These are phyloP conservation scores for Neoboletus brunneissimus DNA, from an alignment of 768 basidiomycete genomes.

Conservation along the genomic window DNA sequence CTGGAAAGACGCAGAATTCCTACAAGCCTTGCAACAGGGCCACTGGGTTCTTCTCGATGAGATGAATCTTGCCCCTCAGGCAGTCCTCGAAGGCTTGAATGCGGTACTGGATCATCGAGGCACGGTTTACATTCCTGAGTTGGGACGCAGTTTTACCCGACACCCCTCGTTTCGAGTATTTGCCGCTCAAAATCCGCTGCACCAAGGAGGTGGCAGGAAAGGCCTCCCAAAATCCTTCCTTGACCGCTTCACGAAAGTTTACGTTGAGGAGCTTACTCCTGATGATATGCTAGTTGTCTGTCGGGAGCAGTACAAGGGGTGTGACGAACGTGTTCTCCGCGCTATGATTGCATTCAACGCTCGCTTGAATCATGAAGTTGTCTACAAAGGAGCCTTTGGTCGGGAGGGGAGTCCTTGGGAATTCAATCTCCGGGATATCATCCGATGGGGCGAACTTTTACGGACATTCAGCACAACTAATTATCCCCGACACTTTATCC, in stretches of 20 bases:
- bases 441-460: constrained; percentile 78
- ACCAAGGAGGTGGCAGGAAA: constrained; percentile 96
- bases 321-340: constrained; percentile 51
- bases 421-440: constrained; percentile 93
- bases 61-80: constrained; percentile 98
- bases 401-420: constrained; percentile 92
- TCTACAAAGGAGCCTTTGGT: constrained; percentile 63
- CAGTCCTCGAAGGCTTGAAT: constrained; percentile 95
- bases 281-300: constrained; percentile 80
- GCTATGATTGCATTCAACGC: constrained; percentile 84
- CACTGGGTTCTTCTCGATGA: constrained; percentile 98
- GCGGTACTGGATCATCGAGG: constrained; percentile 95
- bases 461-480: constrained; percentile 27
- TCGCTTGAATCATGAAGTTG: constrained; percentile 64
- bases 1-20: constrained; percentile 97
- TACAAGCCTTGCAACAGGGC: constrained; percentile 90
- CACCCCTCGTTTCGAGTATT: constrained; percentile 97
- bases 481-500: constrained; percentile 63
- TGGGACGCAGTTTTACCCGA: constrained; percentile 80
- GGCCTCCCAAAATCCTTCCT: constrained; percentile 96
- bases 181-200: constrained; percentile 94
- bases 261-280: constrained; percentile 78
- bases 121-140: constrained; percentile 90
- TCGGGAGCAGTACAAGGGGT: constrained; percentile 63
- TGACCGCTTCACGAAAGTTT: constrained; percentile 98